Evolutionary conservation across 495 filamentous ascomycete genomes (phyloP), one percentile per base, ranked within the genome.

Genomic region (Penicillium macrosclerotiorum): DNA sequence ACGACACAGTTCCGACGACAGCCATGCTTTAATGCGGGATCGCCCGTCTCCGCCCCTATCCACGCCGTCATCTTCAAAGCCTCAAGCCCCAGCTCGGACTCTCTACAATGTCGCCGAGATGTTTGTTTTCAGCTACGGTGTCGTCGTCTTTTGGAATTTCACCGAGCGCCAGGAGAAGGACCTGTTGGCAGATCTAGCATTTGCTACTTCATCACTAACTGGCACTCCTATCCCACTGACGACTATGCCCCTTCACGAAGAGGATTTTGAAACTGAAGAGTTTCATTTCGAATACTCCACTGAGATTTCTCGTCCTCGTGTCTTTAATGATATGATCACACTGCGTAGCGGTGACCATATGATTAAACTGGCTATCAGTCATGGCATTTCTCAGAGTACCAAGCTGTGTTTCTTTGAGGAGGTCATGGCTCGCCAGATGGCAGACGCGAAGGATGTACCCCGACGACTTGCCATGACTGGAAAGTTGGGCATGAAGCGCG

Each of bases 321-420:
- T 99, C 44, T 99, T 89, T 68, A 95, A 99, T 63, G 93, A 99
- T 62, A 97, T 99, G 94, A 97, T 99, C 62, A 99, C 93, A 1
- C 73, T 99, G 9, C 78, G 90, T 23, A 90, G 86, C 32, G 88
- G 89, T 12, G 93, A 99, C 69, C 94, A 97, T 72, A 97, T 97
- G 93, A 93, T 97, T 60, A 96, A 96, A 67, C 76, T 99, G 3
- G 88, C 90, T 9, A 99, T 99, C 70, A 89, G 85, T 54, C 94
- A 99, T 62, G 94, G 90, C 34, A 96, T 99, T 50, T 89, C 90
- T 4, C 93, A 99, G 66, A 96, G 90, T 65, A 99, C 93, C 6
- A 97, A 96, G 62, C 77, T 99, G 31, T 90, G 84, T 57, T 90
- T 92, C 71, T 99, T 99, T 59, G 93, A 99, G 63, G 94, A 95